These are phyloP conservation scores for Ilex asprella DNA, from an alignment of 257 asterid genomes.

Conservation along the genomic window DNA sequence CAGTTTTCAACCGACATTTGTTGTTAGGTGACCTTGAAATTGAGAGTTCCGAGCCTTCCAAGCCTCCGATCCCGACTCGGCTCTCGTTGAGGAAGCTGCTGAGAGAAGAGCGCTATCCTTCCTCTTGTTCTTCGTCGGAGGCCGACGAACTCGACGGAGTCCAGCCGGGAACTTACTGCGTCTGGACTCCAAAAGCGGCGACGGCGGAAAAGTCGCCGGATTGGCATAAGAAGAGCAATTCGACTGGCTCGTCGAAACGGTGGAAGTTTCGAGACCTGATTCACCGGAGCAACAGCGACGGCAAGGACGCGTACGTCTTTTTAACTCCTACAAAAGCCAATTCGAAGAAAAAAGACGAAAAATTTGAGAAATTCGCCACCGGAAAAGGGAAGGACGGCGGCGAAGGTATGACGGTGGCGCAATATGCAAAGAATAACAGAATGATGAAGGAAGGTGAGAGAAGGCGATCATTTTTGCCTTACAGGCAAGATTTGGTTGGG, in stretches of 20 bases:
- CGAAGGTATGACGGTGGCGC: conserved; percentile 9
- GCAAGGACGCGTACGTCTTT: conserved; percentile 29
- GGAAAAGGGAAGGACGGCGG: conserved; percentile 11
- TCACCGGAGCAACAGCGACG: not conserved
- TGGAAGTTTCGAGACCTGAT: not conserved
- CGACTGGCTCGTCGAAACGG: not conserved
- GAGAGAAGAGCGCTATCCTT: not conserved
- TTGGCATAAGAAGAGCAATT: not conserved
- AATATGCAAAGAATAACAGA: conserved; percentile 15
- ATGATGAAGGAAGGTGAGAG: conserved; percentile 13
- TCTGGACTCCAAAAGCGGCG: not conserved
- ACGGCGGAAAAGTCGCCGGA: not conserved
- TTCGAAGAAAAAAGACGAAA: conserved; percentile 16
- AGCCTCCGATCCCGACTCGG: not conserved
- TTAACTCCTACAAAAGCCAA: conserved; percentile 18
- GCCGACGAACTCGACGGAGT: not conserved
- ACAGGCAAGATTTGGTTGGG: conserved; percentile 37
- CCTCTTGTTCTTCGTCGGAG: not conserved
- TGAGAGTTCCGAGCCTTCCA: not conserved
- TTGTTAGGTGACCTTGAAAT: conserved; percentile 9
- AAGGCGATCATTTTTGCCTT: conserved; percentile 41
- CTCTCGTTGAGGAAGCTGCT: not conserved
- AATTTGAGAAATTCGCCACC: conserved; percentile 2
- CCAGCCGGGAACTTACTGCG: not conserved
- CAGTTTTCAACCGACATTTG: conserved; percentile 37